phyloP scores from a whole-genome alignment of 257 asterid genomes.

The Primulina huaijiensis region DNA sequence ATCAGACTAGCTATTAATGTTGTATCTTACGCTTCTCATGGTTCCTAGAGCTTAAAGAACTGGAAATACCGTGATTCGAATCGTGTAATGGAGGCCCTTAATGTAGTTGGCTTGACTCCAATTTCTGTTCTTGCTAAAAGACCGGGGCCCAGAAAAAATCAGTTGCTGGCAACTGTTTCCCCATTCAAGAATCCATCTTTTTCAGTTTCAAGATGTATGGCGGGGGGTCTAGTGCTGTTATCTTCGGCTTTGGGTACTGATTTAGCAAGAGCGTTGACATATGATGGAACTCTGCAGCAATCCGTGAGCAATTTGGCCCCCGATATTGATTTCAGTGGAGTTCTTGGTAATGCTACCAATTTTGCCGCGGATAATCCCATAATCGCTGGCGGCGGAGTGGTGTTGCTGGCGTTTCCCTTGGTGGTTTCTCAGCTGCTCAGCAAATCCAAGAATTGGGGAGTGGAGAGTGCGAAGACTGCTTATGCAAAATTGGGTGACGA shows the following conservation, averaged over 20 bases:
- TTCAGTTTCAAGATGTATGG: slow-evolving; percentile 39
- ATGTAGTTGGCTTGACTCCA: slow-evolving; percentile 69
- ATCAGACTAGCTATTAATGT: slow-evolving; percentile 7
- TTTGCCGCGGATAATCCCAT: slow-evolving; percentile 62
- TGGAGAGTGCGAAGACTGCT: slow-evolving; percentile 75
- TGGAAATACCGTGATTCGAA: neutral
- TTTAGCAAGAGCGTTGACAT: slow-evolving; percentile 67
- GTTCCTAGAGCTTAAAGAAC: slow-evolving; percentile 18
- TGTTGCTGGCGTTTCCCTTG: slow-evolving; percentile 61
- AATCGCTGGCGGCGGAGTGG: slow-evolving; percentile 58
- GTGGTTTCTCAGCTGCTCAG: slow-evolving; percentile 59
- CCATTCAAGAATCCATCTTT: slow-evolving; percentile 40
- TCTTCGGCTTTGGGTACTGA: slow-evolving; percentile 54
- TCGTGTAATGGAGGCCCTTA: slow-evolving; percentile 74
- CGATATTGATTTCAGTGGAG: slow-evolving; percentile 51
- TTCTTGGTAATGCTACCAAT: slow-evolving; percentile 42
- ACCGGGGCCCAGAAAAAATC: slow-evolving; percentile 45
- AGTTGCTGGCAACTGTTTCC: slow-evolving; percentile 28
- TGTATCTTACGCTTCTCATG: slow-evolving; percentile 21
- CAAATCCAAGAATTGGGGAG: slow-evolving; percentile 78
- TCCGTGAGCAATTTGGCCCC: slow-evolving; percentile 32
- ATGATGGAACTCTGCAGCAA: slow-evolving; percentile 75
- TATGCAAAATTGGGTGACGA: slow-evolving; percentile 75
- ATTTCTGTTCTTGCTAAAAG: slow-evolving; percentile 72
- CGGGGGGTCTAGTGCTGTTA: slow-evolving; percentile 50